Conservation (phyloP, 208 protist genomes). For the Acanthamoeba quina region DNA sequence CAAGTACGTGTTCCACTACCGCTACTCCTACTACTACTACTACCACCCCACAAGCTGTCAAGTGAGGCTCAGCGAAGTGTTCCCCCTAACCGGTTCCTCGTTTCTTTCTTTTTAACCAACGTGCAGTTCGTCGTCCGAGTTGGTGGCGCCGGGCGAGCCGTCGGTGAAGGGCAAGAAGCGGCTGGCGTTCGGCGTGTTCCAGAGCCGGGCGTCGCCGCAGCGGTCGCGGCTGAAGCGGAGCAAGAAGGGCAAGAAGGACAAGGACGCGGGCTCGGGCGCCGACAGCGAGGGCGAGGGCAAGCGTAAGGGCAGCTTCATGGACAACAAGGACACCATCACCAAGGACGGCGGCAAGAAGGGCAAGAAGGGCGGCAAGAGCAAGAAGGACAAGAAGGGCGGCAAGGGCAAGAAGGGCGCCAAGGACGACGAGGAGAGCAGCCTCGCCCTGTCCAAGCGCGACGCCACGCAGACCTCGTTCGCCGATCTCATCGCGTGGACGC, state of each 20-base stretch:
- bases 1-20: neutral
- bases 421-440: neutral
- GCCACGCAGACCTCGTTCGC: neutral
- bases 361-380: neutral
- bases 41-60: neutral
- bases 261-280: neutral
- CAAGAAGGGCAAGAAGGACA: constrained; percentile 25
- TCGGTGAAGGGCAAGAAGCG: neutral
- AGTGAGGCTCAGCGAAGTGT: too few species aligned
- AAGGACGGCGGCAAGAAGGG: neutral
- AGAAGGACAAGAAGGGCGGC: too few species aligned
- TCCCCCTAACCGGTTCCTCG: too few species aligned
- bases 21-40: neutral
- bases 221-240: constrained; percentile 13
- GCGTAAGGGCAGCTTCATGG: constrained; percentile 4
- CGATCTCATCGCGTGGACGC: neutral
- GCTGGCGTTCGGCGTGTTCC: constrained; percentile 12
- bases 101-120: too few species aligned
- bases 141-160: neutral
- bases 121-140: neutral
- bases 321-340: constrained; percentile 33
- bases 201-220: neutral
- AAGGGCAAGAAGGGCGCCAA: neutral
- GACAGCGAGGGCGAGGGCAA: neutral
- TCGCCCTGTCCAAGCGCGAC: neutral